A percentile compares a stretch with the other conserved stretches of the same genome.
These are phyloP conservation scores for Cystobasidium sp. DNA, from an alignment of 1,284 basidiomycete species.

Conservation along the genomic window DNA sequence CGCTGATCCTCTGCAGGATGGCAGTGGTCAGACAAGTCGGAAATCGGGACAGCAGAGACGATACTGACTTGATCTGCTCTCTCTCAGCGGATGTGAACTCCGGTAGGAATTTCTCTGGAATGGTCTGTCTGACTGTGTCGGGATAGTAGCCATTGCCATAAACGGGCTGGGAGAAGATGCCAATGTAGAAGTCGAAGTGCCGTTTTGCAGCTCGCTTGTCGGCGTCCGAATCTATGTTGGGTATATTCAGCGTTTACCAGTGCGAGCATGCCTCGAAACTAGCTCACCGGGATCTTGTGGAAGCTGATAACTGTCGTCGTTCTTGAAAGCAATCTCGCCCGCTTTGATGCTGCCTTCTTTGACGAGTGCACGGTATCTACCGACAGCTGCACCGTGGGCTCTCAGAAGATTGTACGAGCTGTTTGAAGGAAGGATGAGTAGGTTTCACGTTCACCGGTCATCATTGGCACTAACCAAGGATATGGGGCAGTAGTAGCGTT, in stretches of 20 bases:
- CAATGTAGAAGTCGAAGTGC: constrained; percentile 46
- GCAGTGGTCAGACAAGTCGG: background rate
- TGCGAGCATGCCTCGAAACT: background rate
- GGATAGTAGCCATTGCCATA: constrained; percentile 48
- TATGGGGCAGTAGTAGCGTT: constrained; percentile 38
- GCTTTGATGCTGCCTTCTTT: constrained; percentile 34
- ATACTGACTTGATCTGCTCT: constrained; percentile 17
- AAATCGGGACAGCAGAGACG: no score
- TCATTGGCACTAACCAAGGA: background rate
- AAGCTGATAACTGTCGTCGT: constrained; percentile 43
- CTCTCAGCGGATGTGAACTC: constrained; percentile 43
- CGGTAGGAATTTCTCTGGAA: constrained; percentile 45
- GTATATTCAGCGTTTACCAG: background rate
- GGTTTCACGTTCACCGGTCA: background rate
- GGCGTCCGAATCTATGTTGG: background rate
- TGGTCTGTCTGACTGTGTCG: constrained; percentile 38
- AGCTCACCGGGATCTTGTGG: background rate
- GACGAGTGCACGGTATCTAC: constrained; percentile 42
- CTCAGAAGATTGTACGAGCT: constrained; percentile 45
- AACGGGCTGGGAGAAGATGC: constrained; percentile 47
- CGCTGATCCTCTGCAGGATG: background rate
- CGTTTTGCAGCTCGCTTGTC: constrained; percentile 39
- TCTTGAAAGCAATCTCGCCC: constrained; percentile 47
- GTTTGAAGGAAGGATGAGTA: background rate
- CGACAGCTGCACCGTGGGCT: constrained; percentile 46